These are phyloP conservation scores for Ogataea nitratoaversa DNA, from an alignment of 805 yeast genomes.

Conservation along the genomic window DNA sequence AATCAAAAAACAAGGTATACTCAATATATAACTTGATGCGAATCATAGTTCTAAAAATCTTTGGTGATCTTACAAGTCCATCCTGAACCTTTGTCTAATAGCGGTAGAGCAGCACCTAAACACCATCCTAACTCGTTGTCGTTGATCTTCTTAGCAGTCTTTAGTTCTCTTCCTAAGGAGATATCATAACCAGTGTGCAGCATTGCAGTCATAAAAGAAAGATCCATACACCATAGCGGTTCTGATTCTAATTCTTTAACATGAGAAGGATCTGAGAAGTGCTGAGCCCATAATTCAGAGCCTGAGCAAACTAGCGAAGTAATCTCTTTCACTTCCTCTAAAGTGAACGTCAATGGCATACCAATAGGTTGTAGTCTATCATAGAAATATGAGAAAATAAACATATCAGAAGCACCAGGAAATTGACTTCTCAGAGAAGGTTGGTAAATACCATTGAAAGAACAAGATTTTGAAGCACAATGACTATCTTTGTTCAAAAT, in stretches of 20 bases:
- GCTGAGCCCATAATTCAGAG: conserved; percentile 62
- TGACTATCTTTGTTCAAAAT: conserved; percentile 77
- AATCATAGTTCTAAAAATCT: conserved; percentile 21
- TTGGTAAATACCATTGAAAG: conserved; percentile 96
- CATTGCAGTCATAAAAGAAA: conserved; percentile 84
- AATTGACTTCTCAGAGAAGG: conserved; percentile 84
- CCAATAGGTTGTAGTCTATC: conserved; percentile 94
- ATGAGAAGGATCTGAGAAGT: conserved; percentile 64
- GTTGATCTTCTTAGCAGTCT: conserved; percentile 85
- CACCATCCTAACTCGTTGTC: conserved; percentile 98
- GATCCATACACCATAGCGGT: conserved; percentile 93
- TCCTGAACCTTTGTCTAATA: conserved; percentile 60
- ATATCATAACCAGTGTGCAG: conserved; percentile 96
- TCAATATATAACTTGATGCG: no score
- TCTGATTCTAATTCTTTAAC: conserved; percentile 63
- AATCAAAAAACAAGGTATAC: no score
- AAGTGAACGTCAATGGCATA: conserved; percentile 85
- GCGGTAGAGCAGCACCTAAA: conserved; percentile 92
- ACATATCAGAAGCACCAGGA: conserved; percentile 70
- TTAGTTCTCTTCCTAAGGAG: conserved; percentile 83
- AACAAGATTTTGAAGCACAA: conserved; percentile 78
- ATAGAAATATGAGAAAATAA: conserved; percentile 89
- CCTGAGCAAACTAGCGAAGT: conserved; percentile 87
- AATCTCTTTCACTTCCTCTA: conserved; percentile 77
- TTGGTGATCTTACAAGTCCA: conserved; percentile 63